Evolutionary conservation across 2,329 filamentous ascomycete species (phyloP), one percentile per base, ranked within the genome.

Genomic region (Byssoonygena ceratinophila): DNA sequence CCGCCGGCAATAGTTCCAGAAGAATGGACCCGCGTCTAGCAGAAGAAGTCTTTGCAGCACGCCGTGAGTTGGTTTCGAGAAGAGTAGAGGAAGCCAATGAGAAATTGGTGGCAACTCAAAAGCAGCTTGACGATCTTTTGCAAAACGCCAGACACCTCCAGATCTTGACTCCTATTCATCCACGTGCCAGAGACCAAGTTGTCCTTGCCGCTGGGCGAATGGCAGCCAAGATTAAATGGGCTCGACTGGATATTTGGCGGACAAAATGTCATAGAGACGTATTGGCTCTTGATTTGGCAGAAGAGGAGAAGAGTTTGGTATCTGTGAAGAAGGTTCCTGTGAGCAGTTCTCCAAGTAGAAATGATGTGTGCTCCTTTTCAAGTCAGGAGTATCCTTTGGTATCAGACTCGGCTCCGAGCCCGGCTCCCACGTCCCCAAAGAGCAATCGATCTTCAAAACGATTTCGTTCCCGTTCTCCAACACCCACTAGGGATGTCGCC

Each of bases 241-340:
- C 84, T n/a, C 79, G 91, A 55, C 84, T 94, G 65, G 88, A 95
- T 59, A 92, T 96, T 18, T 96, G 90, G 88, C 85, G 83, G 51
- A 79, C 91, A 61, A 91, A 82, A 63, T 96, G 90, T 59, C 90
- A 98, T 67, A 83, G 84, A 39, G 91, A 96, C 61, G 90, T 97
- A 55, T 72, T 98, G 18, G 75, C 82, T 4, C 78, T 89, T 68
- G 92, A 98, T 64, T 73, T 97, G 7, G 85, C 91, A 51, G 87
- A 95, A 59, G 90, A 95, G 57, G 62, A 51, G n/a, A 52, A 46
- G 29, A 6, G 41, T 11, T 9, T 52, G 12, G n/a, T n/a, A n/a
- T 41, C 50, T 14, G 44, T 47, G 23, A 52, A 52, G 14, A 47
- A 34, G n/a, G 41, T 52, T 41, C 18, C 32, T 7, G 20, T n/a